These are phyloP conservation scores for Forsythia suspensa DNA, from an alignment of 257 asterid genomes.

Conservation along the genomic window DNA sequence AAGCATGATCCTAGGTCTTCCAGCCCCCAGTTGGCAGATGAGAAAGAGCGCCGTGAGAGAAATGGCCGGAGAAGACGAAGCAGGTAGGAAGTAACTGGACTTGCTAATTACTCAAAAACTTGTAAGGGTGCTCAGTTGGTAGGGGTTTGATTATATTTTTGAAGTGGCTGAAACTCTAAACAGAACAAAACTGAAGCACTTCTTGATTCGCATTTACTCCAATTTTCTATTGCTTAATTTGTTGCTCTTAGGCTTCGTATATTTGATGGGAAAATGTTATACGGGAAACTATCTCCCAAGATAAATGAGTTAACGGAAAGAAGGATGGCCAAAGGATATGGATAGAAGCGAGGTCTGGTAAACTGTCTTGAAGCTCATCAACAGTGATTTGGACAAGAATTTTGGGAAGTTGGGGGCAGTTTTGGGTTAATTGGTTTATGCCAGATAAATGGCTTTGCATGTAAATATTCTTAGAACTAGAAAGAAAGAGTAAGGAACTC, in stretches of 20 bases:
- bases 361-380: not conserved
- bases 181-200: not conserved
- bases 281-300: not conserved
- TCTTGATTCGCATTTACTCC: not conserved
- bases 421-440: not conserved
- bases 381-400: not conserved
- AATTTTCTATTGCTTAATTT: not conserved
- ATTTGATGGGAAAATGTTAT: slow-evolving; percentile 6
- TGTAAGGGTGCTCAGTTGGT: not conserved
- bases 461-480: not conserved
- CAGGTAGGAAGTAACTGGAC: slow-evolving; percentile 44
- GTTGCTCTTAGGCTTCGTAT: slow-evolving; percentile 8
- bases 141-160: slow-evolving; percentile 5
- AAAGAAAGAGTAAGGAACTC: not conserved
- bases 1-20: slow-evolving; percentile 45
- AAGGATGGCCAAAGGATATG: not conserved
- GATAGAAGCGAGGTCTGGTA: not conserved
- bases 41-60: slow-evolving; percentile 50
- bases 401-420: not conserved
- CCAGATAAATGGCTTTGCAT: not conserved
- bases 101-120: not conserved
- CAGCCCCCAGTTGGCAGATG: slow-evolving; percentile 38
- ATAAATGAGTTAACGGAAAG: not conserved
- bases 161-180: not conserved
- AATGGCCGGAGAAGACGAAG: slow-evolving; percentile 54